These are phyloP conservation scores for Miscanthus sacchariflorus DNA, from an alignment of 202 grass and related monocot species.

Conservation along the genomic window DNA sequence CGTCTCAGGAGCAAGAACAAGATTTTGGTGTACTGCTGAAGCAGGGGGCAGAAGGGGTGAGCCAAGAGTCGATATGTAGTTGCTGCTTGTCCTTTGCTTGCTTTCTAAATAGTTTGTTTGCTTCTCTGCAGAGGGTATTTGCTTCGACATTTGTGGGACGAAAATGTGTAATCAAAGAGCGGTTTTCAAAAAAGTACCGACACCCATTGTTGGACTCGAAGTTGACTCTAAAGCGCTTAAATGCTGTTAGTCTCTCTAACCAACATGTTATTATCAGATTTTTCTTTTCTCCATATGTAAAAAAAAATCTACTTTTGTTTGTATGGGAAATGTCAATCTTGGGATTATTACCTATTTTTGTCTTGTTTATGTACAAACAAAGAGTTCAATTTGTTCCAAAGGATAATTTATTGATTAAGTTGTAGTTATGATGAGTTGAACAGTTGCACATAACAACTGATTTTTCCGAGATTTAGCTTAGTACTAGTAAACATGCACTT, in stretches of 20 bases:
- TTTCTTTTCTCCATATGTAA: constrained; percentile 10
- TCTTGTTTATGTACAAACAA: constrained; percentile 2
- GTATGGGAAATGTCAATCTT: neutral
- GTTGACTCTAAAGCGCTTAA: constrained; percentile 82
- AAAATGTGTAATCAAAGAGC: constrained; percentile 82
- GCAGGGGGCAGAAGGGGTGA: constrained; percentile 93
- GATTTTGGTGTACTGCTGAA: constrained; percentile 81
- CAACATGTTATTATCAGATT: constrained; percentile 27
- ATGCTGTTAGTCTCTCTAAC: constrained; percentile 64
- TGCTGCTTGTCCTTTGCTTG: constrained; percentile 28
- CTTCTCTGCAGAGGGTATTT: constrained; percentile 77
- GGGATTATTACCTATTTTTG: neutral
- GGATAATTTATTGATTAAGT: constrained; percentile 27
- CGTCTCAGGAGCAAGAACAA: constrained; percentile 40
- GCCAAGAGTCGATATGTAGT: constrained; percentile 41
- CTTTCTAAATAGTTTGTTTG: constrained; percentile 44
- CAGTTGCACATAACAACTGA: constrained; percentile 16
- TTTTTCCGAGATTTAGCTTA: constrained; percentile 28
- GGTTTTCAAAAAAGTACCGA: constrained; percentile 92
- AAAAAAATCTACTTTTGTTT: constrained; percentile 34
- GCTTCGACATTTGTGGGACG: constrained; percentile 76
- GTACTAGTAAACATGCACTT: too few relatives aligned
- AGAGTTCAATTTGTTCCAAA: neutral
- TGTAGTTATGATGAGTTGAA: constrained; percentile 37
- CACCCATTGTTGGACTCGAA: constrained; percentile 86